Percentiles rank a stretch among this genome's conserved stretches.
phyloP scores from a whole-genome alignment of 495 filamentous ascomycete genomes.

The Aspergillus affinis region DNA sequence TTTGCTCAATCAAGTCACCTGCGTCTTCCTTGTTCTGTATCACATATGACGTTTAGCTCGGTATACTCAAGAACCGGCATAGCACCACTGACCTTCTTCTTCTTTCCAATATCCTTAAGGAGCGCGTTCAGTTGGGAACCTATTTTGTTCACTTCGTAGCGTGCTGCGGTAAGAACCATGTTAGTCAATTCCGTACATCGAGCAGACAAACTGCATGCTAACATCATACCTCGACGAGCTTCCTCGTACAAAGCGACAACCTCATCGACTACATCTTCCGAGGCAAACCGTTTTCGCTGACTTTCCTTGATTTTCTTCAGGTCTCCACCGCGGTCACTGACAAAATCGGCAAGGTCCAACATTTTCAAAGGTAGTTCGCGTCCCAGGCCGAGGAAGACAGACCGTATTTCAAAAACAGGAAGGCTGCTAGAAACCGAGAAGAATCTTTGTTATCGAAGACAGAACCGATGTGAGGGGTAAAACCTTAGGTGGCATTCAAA shows the following conservation, averaged over 20 bases:
- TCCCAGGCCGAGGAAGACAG: not conserved
- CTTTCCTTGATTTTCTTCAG: conserved; percentile 85
- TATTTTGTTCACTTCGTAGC: conserved; percentile 78
- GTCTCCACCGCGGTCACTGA: conserved; percentile 85
- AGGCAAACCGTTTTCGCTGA: conserved; percentile 76
- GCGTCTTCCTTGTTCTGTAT: conserved; percentile 80
- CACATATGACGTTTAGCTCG: not conserved
- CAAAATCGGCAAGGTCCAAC: conserved; percentile 80
- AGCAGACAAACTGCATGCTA: not conserved
- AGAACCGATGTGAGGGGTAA: conserved; percentile 5
- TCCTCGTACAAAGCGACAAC: conserved; percentile 86
- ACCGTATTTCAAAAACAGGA: not conserved
- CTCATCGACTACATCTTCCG: conserved; percentile 83
- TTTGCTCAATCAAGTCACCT: conserved; percentile 69
- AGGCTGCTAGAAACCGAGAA: not conserved
- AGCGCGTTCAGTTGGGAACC: conserved; percentile 79
- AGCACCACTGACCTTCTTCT: conserved; percentile 71
- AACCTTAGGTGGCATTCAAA: conserved; percentile 6
- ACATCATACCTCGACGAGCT: conserved; percentile 66
- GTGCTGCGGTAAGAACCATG: conserved; percentile 47
- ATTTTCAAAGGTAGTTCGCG: conserved; percentile 36
- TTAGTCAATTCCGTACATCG: not conserved
- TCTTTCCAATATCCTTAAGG: conserved; percentile 85
- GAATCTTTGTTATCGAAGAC: not conserved
- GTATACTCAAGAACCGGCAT: not conserved